These are phyloP conservation scores for Nematocida sp. DNA, from an alignment of 371 early-diverging fungal genomes.

Conservation along the genomic window DNA sequence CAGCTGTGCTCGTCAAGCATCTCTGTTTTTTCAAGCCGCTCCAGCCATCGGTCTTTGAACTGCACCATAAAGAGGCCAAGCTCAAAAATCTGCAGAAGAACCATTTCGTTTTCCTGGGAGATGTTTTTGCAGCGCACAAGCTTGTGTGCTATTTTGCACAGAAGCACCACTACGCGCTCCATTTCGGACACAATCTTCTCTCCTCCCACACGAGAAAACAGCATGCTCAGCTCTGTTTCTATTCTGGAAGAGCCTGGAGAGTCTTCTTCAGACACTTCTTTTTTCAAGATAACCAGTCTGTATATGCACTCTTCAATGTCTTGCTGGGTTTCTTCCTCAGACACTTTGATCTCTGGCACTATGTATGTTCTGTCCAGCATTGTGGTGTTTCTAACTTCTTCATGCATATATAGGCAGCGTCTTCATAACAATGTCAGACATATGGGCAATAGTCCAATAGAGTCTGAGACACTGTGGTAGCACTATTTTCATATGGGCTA, in stretches of 20 bases:
- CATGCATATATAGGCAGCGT: too few relatives aligned
- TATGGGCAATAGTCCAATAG: too few relatives aligned
- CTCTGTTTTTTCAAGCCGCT: background rate
- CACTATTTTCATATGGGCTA: too few relatives aligned
- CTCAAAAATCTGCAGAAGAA: conserved; percentile 49
- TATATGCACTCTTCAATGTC: conserved; percentile 29
- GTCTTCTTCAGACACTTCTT: background rate
- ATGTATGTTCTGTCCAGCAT: conserved; percentile 43
- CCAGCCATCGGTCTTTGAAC: conserved; percentile 48
- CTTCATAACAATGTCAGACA: too few relatives aligned
- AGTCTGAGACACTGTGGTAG: too few relatives aligned
- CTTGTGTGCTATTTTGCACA: conserved; percentile 43
- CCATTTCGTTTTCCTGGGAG: conserved; percentile 3
- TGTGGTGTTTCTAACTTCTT: background rate
- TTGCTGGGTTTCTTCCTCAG: background rate
- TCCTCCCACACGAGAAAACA: conserved; percentile 10
- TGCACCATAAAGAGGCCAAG: conserved; percentile 42
- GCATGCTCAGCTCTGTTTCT: conserved; percentile 18
- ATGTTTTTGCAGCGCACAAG: conserved; percentile 4
- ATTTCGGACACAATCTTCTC: conserved; percentile 21
- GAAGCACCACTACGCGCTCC: conserved; percentile 44
- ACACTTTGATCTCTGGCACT: conserved; percentile 16
- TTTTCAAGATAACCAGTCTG: conserved; percentile 1
- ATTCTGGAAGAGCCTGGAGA: background rate
- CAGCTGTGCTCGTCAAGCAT: conserved; percentile 1